These are phyloP conservation scores for Tanozyma kutaoensis DNA, from an alignment of 805 yeast genomes.

Conservation along the genomic window DNA sequence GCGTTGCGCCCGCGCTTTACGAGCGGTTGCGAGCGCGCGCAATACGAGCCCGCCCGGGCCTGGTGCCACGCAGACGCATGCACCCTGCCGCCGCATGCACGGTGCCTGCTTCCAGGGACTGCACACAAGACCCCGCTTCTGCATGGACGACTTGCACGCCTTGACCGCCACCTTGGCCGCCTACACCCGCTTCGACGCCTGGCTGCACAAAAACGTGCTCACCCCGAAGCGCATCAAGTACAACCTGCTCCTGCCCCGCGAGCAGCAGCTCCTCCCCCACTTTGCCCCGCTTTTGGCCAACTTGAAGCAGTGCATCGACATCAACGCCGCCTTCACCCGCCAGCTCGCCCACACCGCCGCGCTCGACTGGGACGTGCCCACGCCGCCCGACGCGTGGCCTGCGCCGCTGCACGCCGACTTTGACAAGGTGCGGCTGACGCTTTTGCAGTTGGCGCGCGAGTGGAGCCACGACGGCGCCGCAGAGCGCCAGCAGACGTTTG, in stretches of 20 bases:
- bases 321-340: constrained; percentile 31
- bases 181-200: constrained; percentile 17
- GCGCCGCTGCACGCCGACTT: constrained; percentile 27
- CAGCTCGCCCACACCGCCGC: constrained; percentile 30
- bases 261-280: constrained; percentile 36
- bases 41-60: neutral
- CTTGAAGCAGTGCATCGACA: constrained; percentile 26
- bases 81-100: neutral
- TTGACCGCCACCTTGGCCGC: constrained; percentile 24
- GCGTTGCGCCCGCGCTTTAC: neutral
- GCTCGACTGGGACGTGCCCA: constrained; percentile 34
- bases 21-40: neutral
- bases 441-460: constrained; percentile 47
- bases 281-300: constrained; percentile 26
- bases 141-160: constrained; percentile 19
- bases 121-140: neutral
- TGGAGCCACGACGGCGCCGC: constrained; percentile 42
- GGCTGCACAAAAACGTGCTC: constrained; percentile 19
- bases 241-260: constrained; percentile 21
- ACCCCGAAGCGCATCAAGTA: constrained; percentile 16
- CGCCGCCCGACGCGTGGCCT: constrained; percentile 27
- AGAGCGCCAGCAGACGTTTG: constrained; percentile 31
- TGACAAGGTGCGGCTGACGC: constrained; percentile 42
- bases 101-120: neutral
- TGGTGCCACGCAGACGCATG: neutral